A percentile compares a stretch with the other conserved stretches of the same genome.
Conservation (phyloP, 2,329 filamentous ascomycete genomes). For the Monosporascus cannonballus region DNA sequence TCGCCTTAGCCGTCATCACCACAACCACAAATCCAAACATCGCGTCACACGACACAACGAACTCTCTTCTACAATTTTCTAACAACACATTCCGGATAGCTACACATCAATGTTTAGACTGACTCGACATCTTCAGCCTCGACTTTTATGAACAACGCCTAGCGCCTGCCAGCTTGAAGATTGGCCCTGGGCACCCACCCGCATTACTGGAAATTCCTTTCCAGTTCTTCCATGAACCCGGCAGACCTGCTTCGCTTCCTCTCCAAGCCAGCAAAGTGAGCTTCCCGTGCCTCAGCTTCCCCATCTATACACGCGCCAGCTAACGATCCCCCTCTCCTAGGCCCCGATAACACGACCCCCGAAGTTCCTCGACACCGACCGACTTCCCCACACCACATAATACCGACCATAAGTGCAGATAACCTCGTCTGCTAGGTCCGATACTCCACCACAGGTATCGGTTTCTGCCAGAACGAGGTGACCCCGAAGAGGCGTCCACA, state of each 20-base stretch:
- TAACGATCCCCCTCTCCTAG: conserved; percentile 28
- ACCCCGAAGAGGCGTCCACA: conserved; percentile 59
- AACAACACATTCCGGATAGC: background rate
- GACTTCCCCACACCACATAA: conserved; percentile 10
- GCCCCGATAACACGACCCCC: conserved; percentile 55
- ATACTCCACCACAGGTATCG: conserved; percentile 80
- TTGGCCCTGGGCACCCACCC: conserved; percentile 13
- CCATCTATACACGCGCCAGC: background rate
- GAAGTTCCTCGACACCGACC: conserved; percentile 16
- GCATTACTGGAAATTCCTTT: conserved; percentile 17
- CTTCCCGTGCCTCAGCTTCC: conserved; percentile 12
- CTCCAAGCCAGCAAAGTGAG: conserved; percentile 90
- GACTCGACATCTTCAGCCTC: background rate
- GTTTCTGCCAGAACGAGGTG: conserved; percentile 64
- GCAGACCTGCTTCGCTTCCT: conserved; percentile 88
- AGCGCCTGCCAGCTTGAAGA: background rate
- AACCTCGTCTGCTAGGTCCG: conserved; percentile 75
- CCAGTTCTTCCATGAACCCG: conserved; percentile 74
- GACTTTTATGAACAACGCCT: background rate
- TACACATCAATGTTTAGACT: background rate
- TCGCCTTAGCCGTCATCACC: background rate
- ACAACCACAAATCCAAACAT: background rate
- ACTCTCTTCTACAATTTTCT: background rate
- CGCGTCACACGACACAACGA: background rate
- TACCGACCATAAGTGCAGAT: conserved; percentile 40